Evolutionary conservation across 805 yeast genomes (phyloP).

Genomic region (Candida cerambycidarum): DNA sequence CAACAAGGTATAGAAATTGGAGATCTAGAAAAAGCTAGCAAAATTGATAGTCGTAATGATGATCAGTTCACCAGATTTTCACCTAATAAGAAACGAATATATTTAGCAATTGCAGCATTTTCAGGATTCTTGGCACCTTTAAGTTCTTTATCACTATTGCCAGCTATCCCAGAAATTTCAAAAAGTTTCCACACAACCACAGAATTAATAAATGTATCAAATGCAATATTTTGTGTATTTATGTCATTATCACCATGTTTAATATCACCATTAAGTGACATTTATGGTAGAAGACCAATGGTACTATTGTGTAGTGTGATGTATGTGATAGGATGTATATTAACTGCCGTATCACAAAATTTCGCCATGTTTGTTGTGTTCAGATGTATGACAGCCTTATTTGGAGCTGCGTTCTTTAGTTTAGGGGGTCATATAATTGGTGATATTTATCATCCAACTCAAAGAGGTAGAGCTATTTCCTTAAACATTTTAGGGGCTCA

Average conservation of each 20-base stretch:
- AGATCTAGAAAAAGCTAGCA: background rate
- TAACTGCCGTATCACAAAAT: conserved; percentile 50
- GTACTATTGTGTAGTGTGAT: conserved; percentile 43
- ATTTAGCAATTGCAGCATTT: conserved; percentile 18
- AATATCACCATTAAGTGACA: conserved; percentile 49
- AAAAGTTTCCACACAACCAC: conserved; percentile 45
- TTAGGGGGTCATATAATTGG: conserved; percentile 53
- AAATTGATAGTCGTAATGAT: conserved; percentile 6
- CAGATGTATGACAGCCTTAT: conserved; percentile 49
- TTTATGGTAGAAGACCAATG: conserved; percentile 50
- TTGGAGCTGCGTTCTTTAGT: conserved; percentile 56
- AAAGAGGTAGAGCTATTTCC: conserved; percentile 53
- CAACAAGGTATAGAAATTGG: background rate
- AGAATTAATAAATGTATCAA: conserved; percentile 47
- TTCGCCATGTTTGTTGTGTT: conserved; percentile 55
- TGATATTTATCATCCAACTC: conserved; percentile 50
- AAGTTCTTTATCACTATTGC: conserved; percentile 46
- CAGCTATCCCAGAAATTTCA: conserved; percentile 54
- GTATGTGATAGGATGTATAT: conserved; percentile 19
- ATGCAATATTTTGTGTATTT: conserved; percentile 49
- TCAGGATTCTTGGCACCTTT: conserved; percentile 47
- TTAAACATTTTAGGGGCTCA: conserved; percentile 51
- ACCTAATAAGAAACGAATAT: conserved; percentile 14
- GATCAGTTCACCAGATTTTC: conserved; percentile 16
- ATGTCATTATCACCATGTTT: conserved; percentile 56